These are phyloP conservation scores for Umbelopsis ramanniana DNA, from an alignment of 192 early-diverging fungal species.

Conservation along the genomic window DNA sequence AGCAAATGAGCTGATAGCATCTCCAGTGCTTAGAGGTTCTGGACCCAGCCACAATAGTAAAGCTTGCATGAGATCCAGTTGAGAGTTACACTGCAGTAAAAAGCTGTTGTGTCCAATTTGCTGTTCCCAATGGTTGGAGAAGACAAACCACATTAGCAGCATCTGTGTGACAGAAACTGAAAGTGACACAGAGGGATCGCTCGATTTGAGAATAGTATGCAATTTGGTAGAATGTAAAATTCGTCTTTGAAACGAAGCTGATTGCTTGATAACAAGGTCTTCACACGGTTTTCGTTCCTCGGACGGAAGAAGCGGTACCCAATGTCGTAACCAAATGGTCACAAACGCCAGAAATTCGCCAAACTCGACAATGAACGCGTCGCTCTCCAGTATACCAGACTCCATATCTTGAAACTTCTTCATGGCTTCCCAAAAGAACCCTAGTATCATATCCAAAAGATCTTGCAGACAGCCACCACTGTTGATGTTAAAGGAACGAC, in stretches of 20 bases:
- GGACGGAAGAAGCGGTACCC: neutral
- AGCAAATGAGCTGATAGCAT: neutral
- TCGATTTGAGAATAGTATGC: neutral
- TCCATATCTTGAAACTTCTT: neutral
- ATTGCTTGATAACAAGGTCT: neutral
- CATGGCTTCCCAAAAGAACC: neutral
- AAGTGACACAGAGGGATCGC: neutral
- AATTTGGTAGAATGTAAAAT: neutral
- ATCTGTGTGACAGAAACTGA: neutral
- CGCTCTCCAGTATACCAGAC: neutral
- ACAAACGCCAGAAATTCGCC: neutral
- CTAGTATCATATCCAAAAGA: neutral
- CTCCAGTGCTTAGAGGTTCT: neutral
- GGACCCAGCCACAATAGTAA: constrained; percentile 8
- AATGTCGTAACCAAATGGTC: neutral
- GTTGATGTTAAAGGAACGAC: neutral
- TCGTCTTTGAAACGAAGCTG: neutral
- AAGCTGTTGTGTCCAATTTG: neutral
- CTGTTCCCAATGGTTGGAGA: constrained; percentile 1
- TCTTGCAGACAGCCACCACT: neutral
- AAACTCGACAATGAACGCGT: neutral
- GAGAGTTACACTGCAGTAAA: neutral
- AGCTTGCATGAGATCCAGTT: neutral
- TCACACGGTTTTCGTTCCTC: neutral
- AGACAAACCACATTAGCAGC: neutral